These are phyloP conservation scores for Alnus glutinosa DNA, from an alignment of 306 rosid species.

Conservation along the genomic window DNA sequence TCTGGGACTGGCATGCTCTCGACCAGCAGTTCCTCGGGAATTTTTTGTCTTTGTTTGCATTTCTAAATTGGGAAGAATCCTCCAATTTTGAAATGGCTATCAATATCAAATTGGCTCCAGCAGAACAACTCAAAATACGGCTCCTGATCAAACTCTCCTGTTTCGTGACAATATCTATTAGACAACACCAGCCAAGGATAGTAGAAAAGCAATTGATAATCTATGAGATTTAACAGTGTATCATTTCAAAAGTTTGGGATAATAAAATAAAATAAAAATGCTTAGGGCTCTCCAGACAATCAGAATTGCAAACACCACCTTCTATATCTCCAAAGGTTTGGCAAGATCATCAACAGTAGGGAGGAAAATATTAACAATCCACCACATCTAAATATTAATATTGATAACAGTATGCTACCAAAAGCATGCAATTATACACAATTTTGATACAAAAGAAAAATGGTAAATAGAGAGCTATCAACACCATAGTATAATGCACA, in stretches of 20 bases:
- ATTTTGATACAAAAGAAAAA: neutral
- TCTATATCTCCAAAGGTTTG: neutral
- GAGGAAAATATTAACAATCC: neutral
- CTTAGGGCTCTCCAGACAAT: neutral
- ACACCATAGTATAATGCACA: neutral
- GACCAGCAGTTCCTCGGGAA: slow-evolving; percentile 47
- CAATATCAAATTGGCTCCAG: slow-evolving; percentile 20
- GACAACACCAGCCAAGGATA: neutral
- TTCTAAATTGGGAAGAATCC: slow-evolving; percentile 29
- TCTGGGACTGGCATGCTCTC: slow-evolving; percentile 53
- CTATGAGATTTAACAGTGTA: neutral
- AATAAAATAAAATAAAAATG: neutral
- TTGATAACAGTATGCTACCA: neutral
- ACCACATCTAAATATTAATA: neutral
- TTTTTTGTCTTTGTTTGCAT: slow-evolving; percentile 81
- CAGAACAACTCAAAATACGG: slow-evolving; percentile 22
- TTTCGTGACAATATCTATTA: neutral
- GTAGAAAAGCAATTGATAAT: neutral
- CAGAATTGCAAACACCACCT: neutral
- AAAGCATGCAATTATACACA: neutral
- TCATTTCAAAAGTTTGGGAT: neutral
- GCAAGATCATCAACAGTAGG: neutral
- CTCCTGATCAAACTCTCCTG: slow-evolving; percentile 9
- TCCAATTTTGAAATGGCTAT: slow-evolving; percentile 18
- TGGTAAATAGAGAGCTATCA: neutral